Conservation (phyloP, 805 yeast genomes). For the Monosporozyma siamensis region DNA sequence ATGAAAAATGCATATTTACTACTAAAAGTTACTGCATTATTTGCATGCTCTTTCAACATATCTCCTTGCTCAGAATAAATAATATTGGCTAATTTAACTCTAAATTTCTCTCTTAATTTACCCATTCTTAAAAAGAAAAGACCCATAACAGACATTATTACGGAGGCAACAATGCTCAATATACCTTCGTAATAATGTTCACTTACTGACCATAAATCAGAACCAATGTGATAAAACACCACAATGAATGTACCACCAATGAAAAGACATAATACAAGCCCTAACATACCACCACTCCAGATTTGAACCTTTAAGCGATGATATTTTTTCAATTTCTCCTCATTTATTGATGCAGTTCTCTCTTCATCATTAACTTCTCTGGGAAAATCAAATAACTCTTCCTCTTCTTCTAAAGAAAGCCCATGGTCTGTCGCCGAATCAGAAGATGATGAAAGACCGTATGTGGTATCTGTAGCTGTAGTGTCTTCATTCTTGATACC, state of each 20-base stretch:
- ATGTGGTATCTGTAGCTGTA: background rate
- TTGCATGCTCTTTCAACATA: slow-evolving; percentile 11
- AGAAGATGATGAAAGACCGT: background rate
- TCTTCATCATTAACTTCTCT: slow-evolving; percentile 6
- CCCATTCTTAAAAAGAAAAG: slow-evolving; percentile 71
- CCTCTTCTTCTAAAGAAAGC: slow-evolving; percentile 21
- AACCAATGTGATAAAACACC: slow-evolving; percentile 67
- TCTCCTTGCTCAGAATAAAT: slow-evolving; percentile 27
- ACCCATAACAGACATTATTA: slow-evolving; percentile 82
- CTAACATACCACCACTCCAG: slow-evolving; percentile 71
- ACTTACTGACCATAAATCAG: slow-evolving; percentile 78
- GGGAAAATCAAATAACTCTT: slow-evolving; percentile 18
- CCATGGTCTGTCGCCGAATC: background rate
- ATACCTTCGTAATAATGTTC: slow-evolving; percentile 88
- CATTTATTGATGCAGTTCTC: slow-evolving; percentile 10
- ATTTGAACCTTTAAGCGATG: slow-evolving; percentile 53
- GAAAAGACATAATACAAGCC: slow-evolving; percentile 57
- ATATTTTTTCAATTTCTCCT: slow-evolving; percentile 31
- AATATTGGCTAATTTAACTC: slow-evolving; percentile 44
- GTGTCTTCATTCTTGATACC: slow-evolving; percentile 26
- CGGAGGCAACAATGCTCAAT: slow-evolving; percentile 66
- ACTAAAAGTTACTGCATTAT: slow-evolving; percentile 31
- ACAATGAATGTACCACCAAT: slow-evolving; percentile 66
- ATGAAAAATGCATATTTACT: slow-evolving; percentile 64
- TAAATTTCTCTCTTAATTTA: slow-evolving; percentile 76